phyloP scores from a whole-genome alignment of 495 filamentous ascomycete species.

The Penicillium robsamsonii region DNA sequence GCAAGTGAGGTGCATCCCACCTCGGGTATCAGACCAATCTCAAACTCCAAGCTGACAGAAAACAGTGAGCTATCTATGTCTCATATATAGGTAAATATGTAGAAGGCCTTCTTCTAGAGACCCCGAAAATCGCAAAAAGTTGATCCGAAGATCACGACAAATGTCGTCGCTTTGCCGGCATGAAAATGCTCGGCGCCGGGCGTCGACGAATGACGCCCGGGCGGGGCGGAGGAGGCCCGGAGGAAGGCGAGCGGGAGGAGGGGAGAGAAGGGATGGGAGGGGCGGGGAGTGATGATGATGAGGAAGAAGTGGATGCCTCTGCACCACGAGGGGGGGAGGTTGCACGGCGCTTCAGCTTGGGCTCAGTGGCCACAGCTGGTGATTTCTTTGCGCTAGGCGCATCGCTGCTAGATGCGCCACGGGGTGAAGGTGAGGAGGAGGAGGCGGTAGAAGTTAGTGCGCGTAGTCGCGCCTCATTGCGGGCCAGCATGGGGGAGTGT shows the following conservation, averaged over 20 bases:
- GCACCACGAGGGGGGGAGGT: slow-evolving; percentile 9
- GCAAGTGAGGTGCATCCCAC: slow-evolving; percentile 3
- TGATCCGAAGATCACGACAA: slow-evolving; percentile 12
- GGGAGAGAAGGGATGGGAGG: neutral
- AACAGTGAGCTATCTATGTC: neutral
- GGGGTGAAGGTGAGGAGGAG: neutral
- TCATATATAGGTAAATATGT: neutral
- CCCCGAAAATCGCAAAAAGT: neutral
- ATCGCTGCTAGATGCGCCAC: neutral
- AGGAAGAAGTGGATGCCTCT: neutral
- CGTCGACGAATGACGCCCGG: slow-evolving; percentile 32
- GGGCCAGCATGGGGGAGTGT: slow-evolving; percentile 16
- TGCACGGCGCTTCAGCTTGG: slow-evolving; percentile 11
- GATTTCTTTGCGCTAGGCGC: slow-evolving; percentile 8
- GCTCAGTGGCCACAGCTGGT: slow-evolving; percentile 2
- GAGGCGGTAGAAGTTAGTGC: neutral
- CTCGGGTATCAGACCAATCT: slow-evolving; percentile 3
- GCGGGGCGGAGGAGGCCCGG: slow-evolving; percentile 17
- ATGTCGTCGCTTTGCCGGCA: slow-evolving; percentile 40
- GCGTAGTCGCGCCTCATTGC: slow-evolving; percentile 31
- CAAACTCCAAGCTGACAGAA: neutral
- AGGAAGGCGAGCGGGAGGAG: neutral
- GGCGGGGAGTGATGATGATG: neutral
- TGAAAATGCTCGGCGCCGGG: slow-evolving; percentile 38
- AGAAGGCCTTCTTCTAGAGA: neutral